Percentiles rank a stretch among this genome's conserved stretches.
Conservation (phyloP, 2,329 filamentous ascomycete genomes). For the Fusarium agapanthi region DNA sequence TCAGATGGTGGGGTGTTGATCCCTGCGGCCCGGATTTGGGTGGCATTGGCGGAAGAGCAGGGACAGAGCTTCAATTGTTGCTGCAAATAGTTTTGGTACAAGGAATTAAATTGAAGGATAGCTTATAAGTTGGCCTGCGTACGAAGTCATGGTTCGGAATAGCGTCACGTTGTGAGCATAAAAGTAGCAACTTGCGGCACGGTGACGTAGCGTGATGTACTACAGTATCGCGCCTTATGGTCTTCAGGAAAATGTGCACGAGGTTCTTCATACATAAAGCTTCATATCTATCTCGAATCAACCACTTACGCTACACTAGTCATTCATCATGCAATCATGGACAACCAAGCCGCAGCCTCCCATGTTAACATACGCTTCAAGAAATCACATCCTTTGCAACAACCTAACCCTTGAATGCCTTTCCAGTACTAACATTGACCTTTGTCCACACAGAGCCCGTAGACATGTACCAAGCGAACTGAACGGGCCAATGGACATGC, state of each 20-base stretch:
- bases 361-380: neutral
- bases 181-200: neutral
- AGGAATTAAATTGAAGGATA: accelerated
- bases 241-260: accelerated
- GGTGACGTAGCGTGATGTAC: neutral
- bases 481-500: conserved; percentile 63
- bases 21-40: neutral
- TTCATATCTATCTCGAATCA: neutral
- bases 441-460: conserved; percentile 65
- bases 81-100: accelerated
- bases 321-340: neutral
- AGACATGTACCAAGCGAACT: conserved; percentile 57
- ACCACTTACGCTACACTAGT: neutral
- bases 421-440: conserved; percentile 71
- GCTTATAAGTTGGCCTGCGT: accelerated
- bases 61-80: accelerated
- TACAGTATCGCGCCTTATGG: neutral
- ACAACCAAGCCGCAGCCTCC: neutral
- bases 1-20: conserved; percentile 19
- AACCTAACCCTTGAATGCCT: conserved; percentile 39
- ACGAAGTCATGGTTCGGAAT: neutral
- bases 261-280: neutral
- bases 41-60: neutral
- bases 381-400: neutral
- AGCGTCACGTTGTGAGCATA: accelerated